Percentiles rank a stretch among this genome's conserved stretches.
These are phyloP conservation scores for Perkinsela sp. DNA, from an alignment of 208 protist genomes.

Conservation along the genomic window DNA sequence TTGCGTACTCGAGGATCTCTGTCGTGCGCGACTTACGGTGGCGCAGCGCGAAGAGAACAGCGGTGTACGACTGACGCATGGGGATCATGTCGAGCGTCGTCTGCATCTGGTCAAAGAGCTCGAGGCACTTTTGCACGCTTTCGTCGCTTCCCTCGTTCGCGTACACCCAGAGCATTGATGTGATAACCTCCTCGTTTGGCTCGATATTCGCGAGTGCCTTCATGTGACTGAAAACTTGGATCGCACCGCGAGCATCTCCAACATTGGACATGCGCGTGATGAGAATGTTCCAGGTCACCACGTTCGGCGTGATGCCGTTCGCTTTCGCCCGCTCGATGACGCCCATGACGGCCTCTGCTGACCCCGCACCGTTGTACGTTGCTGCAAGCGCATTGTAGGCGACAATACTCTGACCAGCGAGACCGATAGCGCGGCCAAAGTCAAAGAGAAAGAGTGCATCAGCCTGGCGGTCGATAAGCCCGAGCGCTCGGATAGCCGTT, in stretches of 20 bases:
- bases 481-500: slow-evolving; percentile 24
- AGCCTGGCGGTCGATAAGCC: slow-evolving; percentile 18
- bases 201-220: slow-evolving; percentile 69
- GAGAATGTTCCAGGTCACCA: slow-evolving; percentile 65
- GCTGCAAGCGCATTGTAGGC: slow-evolving; percentile 53
- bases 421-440: slow-evolving; percentile 22
- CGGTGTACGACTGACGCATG: slow-evolving; percentile 40
- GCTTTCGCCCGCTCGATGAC: slow-evolving; percentile 62
- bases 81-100: slow-evolving; percentile 58
- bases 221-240: slow-evolving; percentile 57
- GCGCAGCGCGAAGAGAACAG: slow-evolving; percentile 42
- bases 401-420: slow-evolving; percentile 25
- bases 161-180: slow-evolving; percentile 31
- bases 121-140: slow-evolving; percentile 33
- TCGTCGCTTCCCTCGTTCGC: slow-evolving; percentile 29
- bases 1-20: slow-evolving; percentile 47
- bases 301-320: slow-evolving; percentile 38
- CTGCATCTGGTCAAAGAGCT: slow-evolving; percentile 68
- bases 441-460: slow-evolving; percentile 29
- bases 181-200: slow-evolving; percentile 55
- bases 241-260: slow-evolving; percentile 42
- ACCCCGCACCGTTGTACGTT: slow-evolving; percentile 14
- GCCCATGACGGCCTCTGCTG: slow-evolving; percentile 33
- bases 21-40: slow-evolving; percentile 17
- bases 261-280: slow-evolving; percentile 41